Evolutionary conservation across 192 early-diverging fungal genomes (phyloP), one percentile per base, ranked within the genome.

Genomic region (Linnemannia schmuckeri): DNA sequence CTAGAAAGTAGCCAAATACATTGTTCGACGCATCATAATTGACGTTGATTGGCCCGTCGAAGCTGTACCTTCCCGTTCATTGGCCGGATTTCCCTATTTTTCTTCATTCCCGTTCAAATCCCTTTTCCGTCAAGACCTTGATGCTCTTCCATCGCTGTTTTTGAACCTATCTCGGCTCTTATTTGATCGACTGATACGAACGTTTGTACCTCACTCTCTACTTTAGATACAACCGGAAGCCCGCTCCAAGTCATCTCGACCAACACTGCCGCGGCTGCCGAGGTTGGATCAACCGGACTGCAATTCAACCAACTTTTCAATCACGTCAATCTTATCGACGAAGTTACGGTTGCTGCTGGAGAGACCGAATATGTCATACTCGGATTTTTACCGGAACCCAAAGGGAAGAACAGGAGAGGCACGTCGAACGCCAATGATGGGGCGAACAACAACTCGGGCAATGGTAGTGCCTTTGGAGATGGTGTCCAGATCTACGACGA

Each of bases 291-390:
- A 13, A 88, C 89, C 10, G 90, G 89, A 20, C 90, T 93, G 68
- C 91, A 94, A 76, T 99, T 96, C 81, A 97, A 98, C 81, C 96
- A 99, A 82, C 91, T 98, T 0, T 98, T 99, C 88, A 99, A 99
- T 87, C 95, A 94, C 86, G 95, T 99, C 49, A 95, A 96, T 69
- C 94, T 96, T 75, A 93, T 96, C 38, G 92, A 93, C 75, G 89
- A 94, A 78, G 74, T 98, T 0, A 81, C 88, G 24, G 88, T 99
- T 33, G 82, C 90, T 7, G 93, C 96, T 13, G 87, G 91, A 20
- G 89, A 96, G 78, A 93, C 95, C 0, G 90, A 90, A 77, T 90
- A 94, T 70, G 82, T 99, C 15, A 96, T 98, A 73, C 90, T 99
- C 17, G 93, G 94, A 17, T 97, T 98, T 81, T 82, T 97, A 46